These are phyloP conservation scores for Candida nanaspora DNA, from an alignment of 805 yeast genomes.

Conservation along the genomic window DNA sequence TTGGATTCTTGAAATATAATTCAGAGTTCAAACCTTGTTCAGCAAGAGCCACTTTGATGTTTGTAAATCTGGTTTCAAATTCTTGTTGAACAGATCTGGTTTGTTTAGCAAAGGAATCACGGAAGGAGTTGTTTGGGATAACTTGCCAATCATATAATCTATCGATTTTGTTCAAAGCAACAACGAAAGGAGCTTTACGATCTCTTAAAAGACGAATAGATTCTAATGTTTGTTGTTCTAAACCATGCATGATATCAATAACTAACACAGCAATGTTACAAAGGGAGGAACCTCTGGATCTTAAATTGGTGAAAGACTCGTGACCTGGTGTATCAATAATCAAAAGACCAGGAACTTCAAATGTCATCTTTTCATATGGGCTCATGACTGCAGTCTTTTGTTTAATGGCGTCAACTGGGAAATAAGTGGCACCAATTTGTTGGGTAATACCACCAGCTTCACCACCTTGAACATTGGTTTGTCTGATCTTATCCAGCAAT, in stretches of 20 bases:
- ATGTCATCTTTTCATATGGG: slow-evolving; percentile 72
- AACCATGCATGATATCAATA: slow-evolving; percentile 98
- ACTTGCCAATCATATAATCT: slow-evolving; percentile 93
- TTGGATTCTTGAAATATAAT: slow-evolving; percentile 90
- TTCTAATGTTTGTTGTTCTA: slow-evolving; percentile 96
- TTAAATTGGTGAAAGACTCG: slow-evolving; percentile 95
- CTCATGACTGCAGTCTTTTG: slow-evolving; percentile 90
- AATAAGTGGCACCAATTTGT: slow-evolving; percentile 99
- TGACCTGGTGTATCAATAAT: slow-evolving; percentile 99
- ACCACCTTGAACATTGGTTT: slow-evolving; percentile 99
- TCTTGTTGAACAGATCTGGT: slow-evolving; percentile 81
- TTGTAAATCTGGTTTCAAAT: slow-evolving; percentile 79
- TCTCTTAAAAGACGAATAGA: slow-evolving; percentile 88
- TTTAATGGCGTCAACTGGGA: slow-evolving; percentile 92
- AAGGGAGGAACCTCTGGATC: slow-evolving; percentile 97
- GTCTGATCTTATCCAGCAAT: slow-evolving; percentile 92
- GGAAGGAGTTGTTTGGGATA: slow-evolving; percentile 88
- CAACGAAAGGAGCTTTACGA: slow-evolving; percentile 96
- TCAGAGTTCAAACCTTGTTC: slow-evolving; percentile 99
- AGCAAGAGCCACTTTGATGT: slow-evolving; percentile 84
- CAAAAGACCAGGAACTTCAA: slow-evolving; percentile 94
- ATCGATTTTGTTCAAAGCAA: slow-evolving; percentile 95
- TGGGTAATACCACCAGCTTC: slow-evolving; percentile 99
- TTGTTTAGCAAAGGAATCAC: slow-evolving; percentile 87
- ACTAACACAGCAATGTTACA: slow-evolving; percentile 99